Conservation (phyloP, 192 early-diverging fungal species). For the Linderina pennispora region DNA sequence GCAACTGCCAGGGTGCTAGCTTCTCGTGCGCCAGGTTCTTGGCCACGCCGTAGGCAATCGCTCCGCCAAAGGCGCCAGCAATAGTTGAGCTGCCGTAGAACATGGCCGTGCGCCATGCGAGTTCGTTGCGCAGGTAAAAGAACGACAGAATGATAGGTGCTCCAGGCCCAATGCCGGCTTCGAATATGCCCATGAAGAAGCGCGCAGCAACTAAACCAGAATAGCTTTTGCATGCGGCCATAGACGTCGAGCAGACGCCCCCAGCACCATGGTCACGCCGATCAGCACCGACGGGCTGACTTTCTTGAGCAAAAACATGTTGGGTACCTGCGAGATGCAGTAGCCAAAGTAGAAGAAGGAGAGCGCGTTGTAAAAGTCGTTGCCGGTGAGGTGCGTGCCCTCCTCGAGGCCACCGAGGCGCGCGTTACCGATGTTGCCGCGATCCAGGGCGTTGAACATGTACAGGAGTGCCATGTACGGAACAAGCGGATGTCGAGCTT, state of each 20-base stretch:
- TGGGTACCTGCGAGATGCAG: constrained; percentile 72
- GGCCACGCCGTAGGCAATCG: constrained; percentile 61
- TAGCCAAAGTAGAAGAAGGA: constrained; percentile 53
- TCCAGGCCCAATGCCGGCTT: constrained; percentile 70
- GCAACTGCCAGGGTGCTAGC: constrained; percentile 61
- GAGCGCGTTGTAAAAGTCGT: constrained; percentile 42
- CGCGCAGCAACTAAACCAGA: constrained; percentile 28
- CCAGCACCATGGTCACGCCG: constrained; percentile 56
- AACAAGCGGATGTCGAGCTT: constrained; percentile 54
- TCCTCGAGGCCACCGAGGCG: constrained; percentile 46
- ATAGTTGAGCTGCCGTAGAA: constrained; percentile 65
- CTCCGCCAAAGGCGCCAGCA: constrained; percentile 70
- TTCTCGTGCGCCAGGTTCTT: constrained; percentile 47
- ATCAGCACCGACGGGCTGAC: constrained; percentile 57
- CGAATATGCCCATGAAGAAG: constrained; percentile 51
- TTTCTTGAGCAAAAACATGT: constrained; percentile 66
- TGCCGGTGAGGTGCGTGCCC: constrained; percentile 46
- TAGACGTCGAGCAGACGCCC: constrained; percentile 59
- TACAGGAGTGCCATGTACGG: constrained; percentile 59
- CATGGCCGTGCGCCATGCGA: constrained; percentile 57
- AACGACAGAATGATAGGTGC: constrained; percentile 64
- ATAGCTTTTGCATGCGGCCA: constrained; percentile 49
- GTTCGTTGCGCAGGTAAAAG: constrained; percentile 64
- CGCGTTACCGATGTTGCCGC: constrained; percentile 70
- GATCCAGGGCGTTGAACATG: constrained; percentile 64